These are phyloP conservation scores for Ceratobasidium sp. DNA, from an alignment of 1,284 basidiomycete genomes.

Conservation along the genomic window DNA sequence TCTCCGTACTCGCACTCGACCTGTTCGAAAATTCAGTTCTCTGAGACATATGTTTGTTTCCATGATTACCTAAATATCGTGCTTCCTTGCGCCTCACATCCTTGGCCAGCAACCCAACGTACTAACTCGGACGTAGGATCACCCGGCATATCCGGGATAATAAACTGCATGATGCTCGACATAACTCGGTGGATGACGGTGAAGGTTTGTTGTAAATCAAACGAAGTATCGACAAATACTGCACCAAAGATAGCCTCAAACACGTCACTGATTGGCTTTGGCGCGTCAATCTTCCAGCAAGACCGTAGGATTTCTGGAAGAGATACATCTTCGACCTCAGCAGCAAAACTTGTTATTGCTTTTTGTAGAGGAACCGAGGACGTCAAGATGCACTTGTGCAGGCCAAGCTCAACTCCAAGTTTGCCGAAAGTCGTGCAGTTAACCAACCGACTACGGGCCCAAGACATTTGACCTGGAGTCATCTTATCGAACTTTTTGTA, in stretches of 20 bases:
- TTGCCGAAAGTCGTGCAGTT: slow-evolving; percentile 75
- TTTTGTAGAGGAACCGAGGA: slow-evolving; percentile 72
- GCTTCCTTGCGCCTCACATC: slow-evolving; percentile 54
- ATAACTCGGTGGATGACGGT: slow-evolving; percentile 66
- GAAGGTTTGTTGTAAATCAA: slow-evolving; percentile 69
- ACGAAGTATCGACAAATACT: slow-evolving; percentile 79
- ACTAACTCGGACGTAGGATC: slow-evolving; percentile 74
- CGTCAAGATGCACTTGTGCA: slow-evolving; percentile 76
- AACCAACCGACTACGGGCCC: slow-evolving; percentile 73
- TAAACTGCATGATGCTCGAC: slow-evolving; percentile 63
- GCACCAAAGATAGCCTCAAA: slow-evolving; percentile 87
- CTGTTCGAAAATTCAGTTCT: background rate
- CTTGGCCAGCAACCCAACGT: slow-evolving; percentile 64
- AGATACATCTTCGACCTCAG: slow-evolving; percentile 62
- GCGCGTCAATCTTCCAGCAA: slow-evolving; percentile 82
- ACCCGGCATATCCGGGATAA: slow-evolving; percentile 63
- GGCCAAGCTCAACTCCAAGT: slow-evolving; percentile 66
- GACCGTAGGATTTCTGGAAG: slow-evolving; percentile 67
- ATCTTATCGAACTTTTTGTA: slow-evolving; percentile 71
- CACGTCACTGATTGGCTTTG: slow-evolving; percentile 78
- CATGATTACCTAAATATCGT: slow-evolving; percentile 24
- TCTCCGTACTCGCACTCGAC: slow-evolving; percentile 20
- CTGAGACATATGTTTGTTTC: background rate
- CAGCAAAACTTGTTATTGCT: slow-evolving; percentile 67
- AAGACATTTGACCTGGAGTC: slow-evolving; percentile 76